Base-by-base conservation (phyloP, 2,329 filamentous ascomycete species). In the Exserohilum rostratum region DNA sequence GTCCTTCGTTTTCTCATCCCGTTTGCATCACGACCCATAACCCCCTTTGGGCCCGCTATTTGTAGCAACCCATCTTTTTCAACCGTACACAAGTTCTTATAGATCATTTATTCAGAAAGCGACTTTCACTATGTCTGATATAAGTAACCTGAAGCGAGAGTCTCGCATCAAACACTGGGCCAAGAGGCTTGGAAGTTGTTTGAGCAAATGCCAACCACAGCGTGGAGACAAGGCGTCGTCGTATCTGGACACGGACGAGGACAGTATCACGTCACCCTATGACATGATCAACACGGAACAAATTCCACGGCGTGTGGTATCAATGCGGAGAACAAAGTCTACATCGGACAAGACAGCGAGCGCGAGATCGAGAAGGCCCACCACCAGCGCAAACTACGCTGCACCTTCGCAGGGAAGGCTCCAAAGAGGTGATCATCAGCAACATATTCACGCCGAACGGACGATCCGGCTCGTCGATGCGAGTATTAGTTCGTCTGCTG, bases 401-500 rank as follows among this genome's bases (percentile, higher is more conserved):
- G 33, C 47, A 5, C 53, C 53, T 29, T 52, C 48, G 5, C n/a
- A 33, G 33, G 53, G 53, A n/a, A 51, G 20, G n/a, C 48, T 55
- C 3, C 17, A 29, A 38, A 12, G 18, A 5, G 18, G 17, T 10
- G 29, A 29, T 6, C 25, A n/a, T 9, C 48, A 17, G 2, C 49
- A 34, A 40, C 27, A 52, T 7, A 6, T 3, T 10, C 48, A 29
- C 25, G 6, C n/a, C 11, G 48, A 55, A 13, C 31, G 35, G 13
- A 55, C 53, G 5, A 55, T 55, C 43, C 48, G 53, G 10, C 18
- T 55, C 3, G 53, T 55, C 10, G 43, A 55, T 34, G 18, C 53
- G 17, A 52, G 48, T 20, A 29, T 44, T 9, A 52, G n/a, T 15
- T 55, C 53, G 9, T 39, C 47, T 11, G 43, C 43, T n/a, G 31